Conservation (phyloP, 139 green algal genomes). For the Edaphochlamys debaryana region DNA sequence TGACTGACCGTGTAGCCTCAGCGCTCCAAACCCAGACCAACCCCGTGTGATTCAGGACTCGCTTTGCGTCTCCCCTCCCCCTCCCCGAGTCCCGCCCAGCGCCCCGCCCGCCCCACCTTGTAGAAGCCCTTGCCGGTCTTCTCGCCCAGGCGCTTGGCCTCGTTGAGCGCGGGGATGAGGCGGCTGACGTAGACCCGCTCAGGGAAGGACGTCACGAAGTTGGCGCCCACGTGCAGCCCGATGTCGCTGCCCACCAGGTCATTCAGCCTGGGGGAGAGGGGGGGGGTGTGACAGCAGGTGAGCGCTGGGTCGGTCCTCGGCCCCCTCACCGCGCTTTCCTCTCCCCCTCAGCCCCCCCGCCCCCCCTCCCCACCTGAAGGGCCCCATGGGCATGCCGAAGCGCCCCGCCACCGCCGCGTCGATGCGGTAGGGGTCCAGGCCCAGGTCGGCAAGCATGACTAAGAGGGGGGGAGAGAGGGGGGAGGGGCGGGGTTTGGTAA, state of each 20-base stretch:
- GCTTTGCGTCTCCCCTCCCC: too few relatives aligned
- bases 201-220: slow-evolving; percentile 92
- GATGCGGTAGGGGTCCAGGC: slow-evolving; percentile 87
- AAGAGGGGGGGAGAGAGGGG: too few relatives aligned
- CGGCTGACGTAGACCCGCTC: slow-evolving; percentile 83
- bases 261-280: slow-evolving; percentile 49
- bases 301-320: not conserved
- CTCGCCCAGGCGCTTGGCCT: slow-evolving; percentile 91
- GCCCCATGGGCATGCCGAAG: slow-evolving; percentile 99
- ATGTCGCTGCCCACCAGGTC: slow-evolving; percentile 79
- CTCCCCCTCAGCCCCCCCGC: not conserved
- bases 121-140: slow-evolving; percentile 96
- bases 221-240: slow-evolving; percentile 92
- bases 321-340: not conserved
- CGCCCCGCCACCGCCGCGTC: slow-evolving; percentile 84
- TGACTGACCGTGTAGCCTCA: too few relatives aligned
- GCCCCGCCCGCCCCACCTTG: slow-evolving; percentile 54
- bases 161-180: slow-evolving; percentile 86
- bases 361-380: slow-evolving; percentile 77
- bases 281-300: not conserved
- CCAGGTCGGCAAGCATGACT: slow-evolving; percentile 71
- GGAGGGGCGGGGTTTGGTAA: too few relatives aligned
- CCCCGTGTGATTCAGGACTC: too few relatives aligned
- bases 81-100: too few relatives aligned
- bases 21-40: too few relatives aligned